phyloP scores from a whole-genome alignment of 305 asterid genomes.

The Fraxinus platypoda region DNA sequence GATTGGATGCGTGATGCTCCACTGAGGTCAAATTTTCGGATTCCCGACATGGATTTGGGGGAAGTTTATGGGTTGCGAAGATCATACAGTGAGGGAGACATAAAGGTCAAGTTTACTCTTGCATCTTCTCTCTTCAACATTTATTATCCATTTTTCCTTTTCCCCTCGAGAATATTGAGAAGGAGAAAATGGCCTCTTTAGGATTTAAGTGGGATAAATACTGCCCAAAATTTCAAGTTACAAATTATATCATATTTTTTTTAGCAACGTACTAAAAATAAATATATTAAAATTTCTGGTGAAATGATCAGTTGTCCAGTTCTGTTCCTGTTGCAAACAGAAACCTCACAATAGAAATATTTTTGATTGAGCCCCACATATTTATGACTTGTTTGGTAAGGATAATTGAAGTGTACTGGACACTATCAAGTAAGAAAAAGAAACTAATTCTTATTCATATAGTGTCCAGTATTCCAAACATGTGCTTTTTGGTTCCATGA shows the following conservation, averaged over 20 bases:
- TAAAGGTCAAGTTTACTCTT: slow-evolving; percentile 55
- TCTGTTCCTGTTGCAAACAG: neutral
- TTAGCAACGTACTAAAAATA: neutral
- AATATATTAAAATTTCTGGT: neutral
- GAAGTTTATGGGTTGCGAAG: slow-evolving; percentile 83
- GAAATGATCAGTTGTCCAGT: neutral
- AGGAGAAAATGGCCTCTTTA: neutral
- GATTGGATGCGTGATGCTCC: slow-evolving; percentile 49
- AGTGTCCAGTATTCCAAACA: neutral
- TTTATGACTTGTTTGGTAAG: neutral
- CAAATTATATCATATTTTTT: neutral
- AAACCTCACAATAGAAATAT: neutral
- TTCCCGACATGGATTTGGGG: slow-evolving; percentile 64
- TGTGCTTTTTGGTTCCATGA: slow-evolving; percentile 23
- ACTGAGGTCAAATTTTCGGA: slow-evolving; percentile 68
- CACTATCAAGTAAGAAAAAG: neutral
- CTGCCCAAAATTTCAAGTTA: neutral
- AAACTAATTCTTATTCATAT: neutral
- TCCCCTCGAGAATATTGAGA: neutral
- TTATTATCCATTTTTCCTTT: neutral
- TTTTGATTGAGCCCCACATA: slow-evolving; percentile 1
- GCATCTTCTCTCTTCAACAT: neutral
- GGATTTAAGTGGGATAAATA: neutral
- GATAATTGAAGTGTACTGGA: neutral
- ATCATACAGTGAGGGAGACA: slow-evolving; percentile 93